phyloP scores from a whole-genome alignment of 345 rosid genomes.

The Camelina laxa region DNA sequence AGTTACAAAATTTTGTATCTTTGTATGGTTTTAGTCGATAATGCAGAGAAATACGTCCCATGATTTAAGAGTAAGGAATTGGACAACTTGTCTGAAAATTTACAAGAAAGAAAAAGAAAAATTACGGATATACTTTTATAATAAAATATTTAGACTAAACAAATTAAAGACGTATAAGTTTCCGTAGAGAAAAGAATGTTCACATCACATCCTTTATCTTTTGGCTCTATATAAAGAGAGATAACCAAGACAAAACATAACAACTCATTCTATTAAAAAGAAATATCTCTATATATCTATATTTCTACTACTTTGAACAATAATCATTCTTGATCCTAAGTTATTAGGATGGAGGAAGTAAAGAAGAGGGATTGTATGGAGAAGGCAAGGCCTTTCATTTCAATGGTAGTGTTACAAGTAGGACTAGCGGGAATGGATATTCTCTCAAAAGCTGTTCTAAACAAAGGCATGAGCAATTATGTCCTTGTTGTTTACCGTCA shows the following conservation, averaged over 20 bases:
- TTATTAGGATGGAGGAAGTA: slow-evolving; percentile 24
- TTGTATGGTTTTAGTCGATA: slow-evolving; percentile 8
- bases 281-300: not conserved
- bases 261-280: slow-evolving; percentile 18
- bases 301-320: not conserved
- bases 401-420: slow-evolving; percentile 72
- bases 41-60: slow-evolving; percentile 12
- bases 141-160: not conserved
- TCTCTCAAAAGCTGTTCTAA: slow-evolving; percentile 74
- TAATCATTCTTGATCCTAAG: slow-evolving; percentile 16
- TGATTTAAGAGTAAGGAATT: not conserved
- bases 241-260: slow-evolving; percentile 28
- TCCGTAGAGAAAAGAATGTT: slow-evolving; percentile 33
- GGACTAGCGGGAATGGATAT: slow-evolving; percentile 92
- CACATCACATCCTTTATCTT: slow-evolving; percentile 33
- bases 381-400: slow-evolving; percentile 65
- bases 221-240: slow-evolving; percentile 42
- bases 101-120: not conserved
- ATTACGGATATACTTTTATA: not conserved
- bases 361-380: slow-evolving; percentile 38
- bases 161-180: slow-evolving; percentile 29
- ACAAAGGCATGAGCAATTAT: slow-evolving; percentile 84
- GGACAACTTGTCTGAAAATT: slow-evolving; percentile 15
- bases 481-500: slow-evolving; percentile 91
- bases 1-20: not conserved